Percentiles rank a stretch among this genome's conserved stretches.
These are phyloP conservation scores for Rhododendron griersonianum DNA, from an alignment of 148 eudicot genomes.

Conservation along the genomic window DNA sequence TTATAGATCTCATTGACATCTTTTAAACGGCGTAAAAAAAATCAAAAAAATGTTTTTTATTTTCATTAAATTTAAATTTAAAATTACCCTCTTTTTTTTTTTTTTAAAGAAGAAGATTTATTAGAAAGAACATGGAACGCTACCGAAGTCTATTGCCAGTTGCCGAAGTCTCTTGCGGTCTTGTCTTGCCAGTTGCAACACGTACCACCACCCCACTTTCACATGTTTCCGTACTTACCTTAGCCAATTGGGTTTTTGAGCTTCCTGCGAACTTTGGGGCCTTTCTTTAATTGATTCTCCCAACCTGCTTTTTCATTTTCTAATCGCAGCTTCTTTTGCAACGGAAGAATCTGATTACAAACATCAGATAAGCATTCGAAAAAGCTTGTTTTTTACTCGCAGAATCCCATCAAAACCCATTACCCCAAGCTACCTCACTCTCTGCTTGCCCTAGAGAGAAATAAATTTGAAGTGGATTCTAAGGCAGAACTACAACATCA, in stretches of 20 bases:
- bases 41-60: no score
- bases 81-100: no score
- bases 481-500: background rate
- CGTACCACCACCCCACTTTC: background rate
- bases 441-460: background rate
- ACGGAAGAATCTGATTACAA: background rate
- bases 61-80: no score
- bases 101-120: no score
- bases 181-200: background rate
- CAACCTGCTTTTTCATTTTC: background rate
- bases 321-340: background rate
- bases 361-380: background rate
- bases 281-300: conserved; percentile 6
- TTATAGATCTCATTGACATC: no score
- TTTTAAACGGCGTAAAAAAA: no score
- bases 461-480: background rate
- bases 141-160: no score
- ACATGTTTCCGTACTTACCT: background rate
- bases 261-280: no score
- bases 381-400: background rate
- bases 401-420: conserved; percentile 26
- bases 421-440: conserved; percentile 15
- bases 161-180: no score
- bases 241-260: background rate
- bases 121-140: no score